Base-by-base conservation (phyloP, 306 rosid genomes). In the Leucaena leucocephala region DNA sequence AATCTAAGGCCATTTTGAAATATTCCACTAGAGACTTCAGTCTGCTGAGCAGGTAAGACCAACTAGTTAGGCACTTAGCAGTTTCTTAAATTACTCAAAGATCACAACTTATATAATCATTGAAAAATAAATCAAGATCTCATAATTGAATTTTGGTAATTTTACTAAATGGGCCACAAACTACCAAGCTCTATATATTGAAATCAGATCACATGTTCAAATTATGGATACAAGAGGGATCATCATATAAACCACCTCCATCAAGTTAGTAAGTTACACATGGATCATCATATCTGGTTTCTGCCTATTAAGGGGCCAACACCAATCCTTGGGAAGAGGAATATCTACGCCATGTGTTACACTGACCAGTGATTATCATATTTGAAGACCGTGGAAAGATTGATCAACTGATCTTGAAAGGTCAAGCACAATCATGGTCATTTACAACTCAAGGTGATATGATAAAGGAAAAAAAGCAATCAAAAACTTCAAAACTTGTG, bases 1-100 rank as follows among this genome's bases (percentile, higher is more conserved):
- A 95, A 89, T 95, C 99, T 81, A 93, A 74, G 75, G 89, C 89
- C 91, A 95, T 91, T 88, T 95, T 95, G 77, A 91, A 91, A 86
- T 95, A 95, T 81, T 95, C 96, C 84, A 93, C 91, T 52, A 90
- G 84, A 72, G 78, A 82, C 86, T 93, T 95, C 72, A 90, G 48
- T 84, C 99, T 95, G 94, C 82, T 4, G 72, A 54, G 35, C 55
- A 72, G 80, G 77, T 67, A 78, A 61, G 61, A 74, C 66, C 68
- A 78, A 71, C 58, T 22, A 27, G 17, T 78, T 73, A 73, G 83
- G 83, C 78, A 85, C 13, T 78, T 69, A 57, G 84, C 78, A 83
- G 33, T 72, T 76, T 76, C 74, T 54, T 7, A 54, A 54, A 54
- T 22, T 68, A 77, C 58, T 80, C 71, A 66, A 67, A 84, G 40